phyloP scores from a whole-genome alignment of 2,329 filamentous ascomycete genomes.

The Phyllosticta citriasiana region DNA sequence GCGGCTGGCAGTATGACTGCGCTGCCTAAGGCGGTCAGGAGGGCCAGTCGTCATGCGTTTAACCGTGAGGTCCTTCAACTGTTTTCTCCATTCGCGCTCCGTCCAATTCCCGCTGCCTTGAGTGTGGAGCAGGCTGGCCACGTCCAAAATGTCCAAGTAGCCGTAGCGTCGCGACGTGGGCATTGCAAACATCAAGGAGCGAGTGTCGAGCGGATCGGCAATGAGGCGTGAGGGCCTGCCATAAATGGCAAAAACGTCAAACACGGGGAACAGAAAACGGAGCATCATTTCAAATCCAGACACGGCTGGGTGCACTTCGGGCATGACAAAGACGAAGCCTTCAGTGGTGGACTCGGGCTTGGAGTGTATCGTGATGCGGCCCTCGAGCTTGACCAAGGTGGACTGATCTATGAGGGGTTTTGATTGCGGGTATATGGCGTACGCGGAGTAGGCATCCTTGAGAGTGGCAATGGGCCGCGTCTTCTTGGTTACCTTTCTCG shows the following conservation, averaged over 20 bases:
- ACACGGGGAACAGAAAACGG: slow-evolving; percentile 84
- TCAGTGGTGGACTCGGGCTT: slow-evolving; percentile 69
- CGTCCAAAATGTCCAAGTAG: slow-evolving; percentile 82
- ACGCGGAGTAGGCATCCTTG: slow-evolving; percentile 80
- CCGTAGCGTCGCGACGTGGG: slow-evolving; percentile 79
- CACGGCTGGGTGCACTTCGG: slow-evolving; percentile 83
- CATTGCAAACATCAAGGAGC: slow-evolving; percentile 97
- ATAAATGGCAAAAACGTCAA: slow-evolving; percentile 85
- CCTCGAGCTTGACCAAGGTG: slow-evolving; percentile 88
- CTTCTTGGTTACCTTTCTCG: slow-evolving; percentile 85
- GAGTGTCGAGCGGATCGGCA: slow-evolving; percentile 74
- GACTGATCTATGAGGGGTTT: slow-evolving; percentile 92
- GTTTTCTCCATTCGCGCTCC: slow-evolving; percentile 81
- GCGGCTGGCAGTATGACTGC: slow-evolving; percentile 35
- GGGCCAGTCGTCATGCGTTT: slow-evolving; percentile 53
- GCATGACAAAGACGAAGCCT: slow-evolving; percentile 97
- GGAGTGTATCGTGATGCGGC: slow-evolving; percentile 77
- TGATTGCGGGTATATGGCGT: slow-evolving; percentile 90
- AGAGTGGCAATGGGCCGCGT: slow-evolving; percentile 82
- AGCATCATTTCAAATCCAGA: slow-evolving; percentile 93
- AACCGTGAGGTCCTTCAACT: slow-evolving; percentile 79
- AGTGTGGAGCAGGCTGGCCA: slow-evolving; percentile 67
- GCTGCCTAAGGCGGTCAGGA: slow-evolving; percentile 10
- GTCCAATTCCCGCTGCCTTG: slow-evolving; percentile 68
- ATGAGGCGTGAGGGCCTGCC: slow-evolving; percentile 79